Evolutionary conservation across 495 filamentous ascomycete genomes (phyloP), one percentile per base, ranked within the genome.

Genomic region (Chaetomium fimeti): DNA sequence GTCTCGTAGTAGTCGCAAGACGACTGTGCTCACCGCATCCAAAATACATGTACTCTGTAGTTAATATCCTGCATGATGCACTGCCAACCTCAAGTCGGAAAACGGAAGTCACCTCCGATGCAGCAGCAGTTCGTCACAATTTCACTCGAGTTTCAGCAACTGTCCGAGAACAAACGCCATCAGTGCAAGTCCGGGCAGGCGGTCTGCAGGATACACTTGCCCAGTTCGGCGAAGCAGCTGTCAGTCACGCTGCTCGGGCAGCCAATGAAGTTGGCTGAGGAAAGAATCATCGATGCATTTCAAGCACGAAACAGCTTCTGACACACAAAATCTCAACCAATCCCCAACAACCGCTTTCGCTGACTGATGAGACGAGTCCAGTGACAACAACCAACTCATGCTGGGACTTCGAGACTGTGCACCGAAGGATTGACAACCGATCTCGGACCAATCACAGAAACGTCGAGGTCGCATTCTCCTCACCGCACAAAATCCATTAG

Each of bases 41-140:
- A 36, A 36, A n/a, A n/a, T n/a, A n/a, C n/a, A n/a, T n/a, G n/a
- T n/a, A n/a, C n/a, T n/a, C n/a, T n/a, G n/a, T n/a, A n/a, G n/a
- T n/a, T n/a, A n/a, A 36, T 9, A 36, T 6, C 12, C 24, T 15
- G 57, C 42, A 49, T 49, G 43, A 47, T 16, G n/a, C 22, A 22
- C 11, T 36, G 42, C 18, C 18, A 60, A 45, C 20, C 43, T 25
- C 57, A 49, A n/a, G 43, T 49, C 43, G 43, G 9, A 60, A 32
- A 32, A 22, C 29, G 48, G 47, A 42, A 53, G 32, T 61, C 59
- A 53, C 53, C 48, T 61, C 59, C 59, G 59, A 40, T 42, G 59
- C 59, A 42, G 32, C 47, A 28, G 3, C 48, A 32, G 53, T 38
- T 53, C 32, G 47, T 20, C 22, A 20, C 43, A 13, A 49, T 38